A percentile compares a stretch with the other conserved stretches of the same genome.
These are phyloP conservation scores for Dioscorea dumetorum DNA, from an alignment of 106 monocot genomes.

Conservation along the genomic window DNA sequence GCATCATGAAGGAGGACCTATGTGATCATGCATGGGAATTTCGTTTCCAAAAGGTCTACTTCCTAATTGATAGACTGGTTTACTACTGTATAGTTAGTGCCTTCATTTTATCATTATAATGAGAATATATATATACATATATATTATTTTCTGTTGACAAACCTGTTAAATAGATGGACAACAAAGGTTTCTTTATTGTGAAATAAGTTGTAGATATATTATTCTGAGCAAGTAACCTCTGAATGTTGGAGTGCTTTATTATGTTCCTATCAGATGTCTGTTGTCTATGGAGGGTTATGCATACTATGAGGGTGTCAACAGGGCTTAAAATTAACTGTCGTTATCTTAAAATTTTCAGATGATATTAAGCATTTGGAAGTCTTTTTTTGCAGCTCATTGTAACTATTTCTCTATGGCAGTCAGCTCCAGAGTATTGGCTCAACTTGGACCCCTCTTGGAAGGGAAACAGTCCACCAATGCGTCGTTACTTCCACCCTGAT, in stretches of 20 bases:
- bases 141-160: not conserved
- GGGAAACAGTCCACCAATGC: conserved; percentile 54
- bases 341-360: not conserved
- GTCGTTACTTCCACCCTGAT: conserved; percentile 58
- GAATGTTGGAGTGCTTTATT: not conserved
- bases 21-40: conserved; percentile 78
- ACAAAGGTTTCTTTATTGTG: not conserved
- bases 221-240: not conserved
- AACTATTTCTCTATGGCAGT: conserved; percentile 20
- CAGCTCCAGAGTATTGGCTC: conserved; percentile 60
- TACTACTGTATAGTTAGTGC: not conserved
- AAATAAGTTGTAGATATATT: not conserved
- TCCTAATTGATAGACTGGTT: not conserved
- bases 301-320: no score
- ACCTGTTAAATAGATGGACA: not conserved
- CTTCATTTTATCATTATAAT: not conserved
- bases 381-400: not conserved
- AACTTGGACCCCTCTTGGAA: conserved; percentile 70
- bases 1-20: conserved; percentile 64
- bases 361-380: not conserved
- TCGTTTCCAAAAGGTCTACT: conserved; percentile 42
- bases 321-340: no score
- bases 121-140: not conserved
- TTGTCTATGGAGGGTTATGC: not conserved
- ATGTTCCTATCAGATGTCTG: not conserved